phyloP scores from a whole-genome alignment of 164 flowering plant genomes.

The Paratinospora sagittata region DNA sequence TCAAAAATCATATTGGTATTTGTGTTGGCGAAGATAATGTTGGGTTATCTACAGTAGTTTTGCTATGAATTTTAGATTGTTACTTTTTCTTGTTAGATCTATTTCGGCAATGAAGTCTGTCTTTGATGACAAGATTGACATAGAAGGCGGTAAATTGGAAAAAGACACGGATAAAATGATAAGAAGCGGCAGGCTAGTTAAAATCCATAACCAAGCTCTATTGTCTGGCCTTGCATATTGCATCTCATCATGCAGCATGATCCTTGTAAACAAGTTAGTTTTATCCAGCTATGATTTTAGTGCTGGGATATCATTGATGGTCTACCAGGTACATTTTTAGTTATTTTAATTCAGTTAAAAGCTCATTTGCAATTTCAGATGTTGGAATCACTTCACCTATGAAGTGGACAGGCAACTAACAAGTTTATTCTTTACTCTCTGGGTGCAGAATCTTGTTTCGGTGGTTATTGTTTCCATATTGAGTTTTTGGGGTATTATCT shows the following conservation, averaged over 20 bases:
- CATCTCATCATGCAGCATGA: conserved; percentile 96
- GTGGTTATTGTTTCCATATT: conserved; percentile 69
- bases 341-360: not conserved
- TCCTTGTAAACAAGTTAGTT: conserved; percentile 88
- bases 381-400: not conserved
- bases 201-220: conserved; percentile 69
- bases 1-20: not conserved
- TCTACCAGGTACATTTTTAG: conserved; percentile 67
- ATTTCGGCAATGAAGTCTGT: conserved; percentile 39
- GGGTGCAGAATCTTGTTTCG: conserved; percentile 85
- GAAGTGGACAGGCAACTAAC: not conserved
- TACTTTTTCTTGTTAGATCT: conserved; percentile 29
- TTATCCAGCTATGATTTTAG: conserved; percentile 87
- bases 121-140: conserved; percentile 39
- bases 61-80: conserved; percentile 1
- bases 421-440: conserved; percentile 14
- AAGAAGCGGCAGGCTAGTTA: conserved; percentile 30
- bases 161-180: conserved; percentile 47
- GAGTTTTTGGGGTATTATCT: conserved; percentile 58
- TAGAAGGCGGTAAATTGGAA: conserved; percentile 60
- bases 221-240: conserved; percentile 93
- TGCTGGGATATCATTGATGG: conserved; percentile 97
- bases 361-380: not conserved
- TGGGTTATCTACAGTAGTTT: not conserved
- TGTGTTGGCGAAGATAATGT: not conserved